Percentiles rank a stretch among this genome's conserved stretches.
Evolutionary conservation across 2,329 filamentous ascomycete genomes (phyloP).

Genomic region (Pseudocercospora vitis): DNA sequence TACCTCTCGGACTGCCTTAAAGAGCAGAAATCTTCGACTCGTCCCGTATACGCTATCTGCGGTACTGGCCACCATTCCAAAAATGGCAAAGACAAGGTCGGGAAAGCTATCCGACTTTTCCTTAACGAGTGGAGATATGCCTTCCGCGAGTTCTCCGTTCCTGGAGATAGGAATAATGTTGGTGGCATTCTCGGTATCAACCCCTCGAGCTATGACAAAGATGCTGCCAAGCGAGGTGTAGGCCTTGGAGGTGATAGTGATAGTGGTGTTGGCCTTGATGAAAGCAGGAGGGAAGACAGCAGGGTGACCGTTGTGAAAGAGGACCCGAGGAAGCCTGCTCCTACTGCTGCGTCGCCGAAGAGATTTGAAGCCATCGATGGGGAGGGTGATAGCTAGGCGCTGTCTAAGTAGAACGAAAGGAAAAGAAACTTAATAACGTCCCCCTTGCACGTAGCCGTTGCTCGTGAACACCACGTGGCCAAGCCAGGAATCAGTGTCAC

Average conservation of each 20-base stretch:
- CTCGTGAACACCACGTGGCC: too few relatives aligned
- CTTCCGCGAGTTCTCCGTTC: constrained; percentile 93
- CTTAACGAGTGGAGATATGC: constrained; percentile 94
- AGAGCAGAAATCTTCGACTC: constrained; percentile 70
- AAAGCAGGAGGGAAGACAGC: constrained; percentile 33
- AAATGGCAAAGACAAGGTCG: constrained; percentile 98
- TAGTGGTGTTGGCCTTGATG: constrained; percentile 42
- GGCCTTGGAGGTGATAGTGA: constrained; percentile 41
- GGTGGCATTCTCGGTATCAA: constrained; percentile 66
- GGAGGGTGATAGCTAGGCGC: constrained; percentile 16
- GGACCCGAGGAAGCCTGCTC: constrained; percentile 36
- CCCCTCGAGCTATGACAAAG: constrained; percentile 58
- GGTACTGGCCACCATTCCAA: constrained; percentile 97
- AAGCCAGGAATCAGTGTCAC: too few relatives aligned
- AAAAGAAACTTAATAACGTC: constrained; percentile 5
- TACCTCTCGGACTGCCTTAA: constrained; percentile 86
- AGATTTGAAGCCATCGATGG: constrained; percentile 23
- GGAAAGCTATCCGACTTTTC: constrained; percentile 86
- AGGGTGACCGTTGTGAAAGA: constrained; percentile 41
- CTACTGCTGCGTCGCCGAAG: constrained; percentile 14
- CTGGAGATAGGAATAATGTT: constrained; percentile 85
- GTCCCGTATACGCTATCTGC: constrained; percentile 90
- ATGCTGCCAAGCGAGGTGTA: constrained; percentile 32
- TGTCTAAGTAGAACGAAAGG: constrained; percentile 9
- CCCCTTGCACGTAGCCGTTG: too few relatives aligned